Percentiles rank a stretch among this genome's conserved stretches.
Evolutionary conservation across 352 stramenopile genomes (phyloP).

Genomic region (Blastocystis sp.): DNA sequence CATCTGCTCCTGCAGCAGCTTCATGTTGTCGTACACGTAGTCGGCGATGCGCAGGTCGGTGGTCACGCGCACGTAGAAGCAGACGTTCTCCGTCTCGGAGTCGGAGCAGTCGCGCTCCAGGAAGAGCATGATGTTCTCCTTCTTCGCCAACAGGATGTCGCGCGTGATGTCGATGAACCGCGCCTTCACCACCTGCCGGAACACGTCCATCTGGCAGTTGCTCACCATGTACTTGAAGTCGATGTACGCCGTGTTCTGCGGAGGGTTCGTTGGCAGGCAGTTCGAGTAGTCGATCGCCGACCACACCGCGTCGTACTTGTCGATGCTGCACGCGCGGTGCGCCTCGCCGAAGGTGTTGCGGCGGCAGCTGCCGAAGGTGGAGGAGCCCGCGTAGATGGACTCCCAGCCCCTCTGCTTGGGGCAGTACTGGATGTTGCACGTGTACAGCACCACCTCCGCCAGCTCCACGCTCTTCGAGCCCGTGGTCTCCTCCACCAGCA

Average conservation of each 20-base stretch:
- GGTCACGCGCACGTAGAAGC: background rate
- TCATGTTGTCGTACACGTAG: background rate
- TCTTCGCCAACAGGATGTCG: slow-evolving; percentile 11
- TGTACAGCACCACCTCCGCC: background rate
- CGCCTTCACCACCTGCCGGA: background rate
- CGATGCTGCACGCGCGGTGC: background rate
- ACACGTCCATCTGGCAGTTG: background rate
- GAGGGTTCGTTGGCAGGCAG: background rate
- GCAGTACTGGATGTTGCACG: slow-evolving; percentile 23
- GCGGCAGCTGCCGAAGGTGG: background rate
- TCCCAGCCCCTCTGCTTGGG: slow-evolving; percentile 17
- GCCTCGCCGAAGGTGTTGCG: background rate
- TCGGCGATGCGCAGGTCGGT: slow-evolving; percentile 6
- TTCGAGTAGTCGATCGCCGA: background rate
- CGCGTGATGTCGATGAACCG: slow-evolving; percentile 2
- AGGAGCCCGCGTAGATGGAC: background rate
- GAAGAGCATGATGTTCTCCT: background rate
- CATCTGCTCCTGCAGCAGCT: background rate
- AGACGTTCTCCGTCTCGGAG: slow-evolving; percentile 2
- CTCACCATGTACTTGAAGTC: slow-evolving; percentile 35
- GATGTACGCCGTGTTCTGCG: background rate
- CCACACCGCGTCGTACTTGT: slow-evolving; percentile 9
- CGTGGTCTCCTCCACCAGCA: background rate
- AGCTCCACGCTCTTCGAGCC: background rate
- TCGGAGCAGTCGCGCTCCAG: background rate